phyloP scores from a whole-genome alignment of 2,329 filamentous ascomycete species.

The Blumeria hordei region DNA sequence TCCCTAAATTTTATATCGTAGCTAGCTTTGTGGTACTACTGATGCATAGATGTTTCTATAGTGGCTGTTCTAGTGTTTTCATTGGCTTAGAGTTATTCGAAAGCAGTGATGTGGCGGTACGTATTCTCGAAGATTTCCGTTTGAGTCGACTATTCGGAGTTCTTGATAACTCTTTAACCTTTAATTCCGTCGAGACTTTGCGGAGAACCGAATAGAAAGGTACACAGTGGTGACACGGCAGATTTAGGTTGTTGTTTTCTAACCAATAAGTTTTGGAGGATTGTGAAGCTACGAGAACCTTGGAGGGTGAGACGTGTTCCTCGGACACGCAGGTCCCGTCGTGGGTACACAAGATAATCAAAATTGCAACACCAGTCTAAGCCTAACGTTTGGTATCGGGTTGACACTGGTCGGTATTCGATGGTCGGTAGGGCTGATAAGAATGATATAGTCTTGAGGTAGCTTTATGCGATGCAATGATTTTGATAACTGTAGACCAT shows the following conservation, averaged over 20 bases:
- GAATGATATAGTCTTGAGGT: background rate
- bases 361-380: background rate
- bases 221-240: conserved; percentile 13
- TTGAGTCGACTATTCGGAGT: too few species aligned
- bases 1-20: background rate
- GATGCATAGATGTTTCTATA: background rate
- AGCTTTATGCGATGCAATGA: background rate
- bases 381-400: background rate
- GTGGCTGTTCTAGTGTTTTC: too few species aligned
- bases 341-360: background rate
- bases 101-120: too few species aligned
- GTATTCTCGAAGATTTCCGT: too few species aligned
- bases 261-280: conserved; percentile 10
- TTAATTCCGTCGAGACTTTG: background rate
- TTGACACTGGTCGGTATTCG: background rate
- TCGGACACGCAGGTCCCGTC: background rate
- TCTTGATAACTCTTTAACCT: too few species aligned
- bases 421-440: background rate
- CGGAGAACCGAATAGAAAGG: conserved; percentile 2
- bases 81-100: too few species aligned
- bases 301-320: conserved; percentile 8
- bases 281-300: conserved; percentile 7
- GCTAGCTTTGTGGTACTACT: background rate
- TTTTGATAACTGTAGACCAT: background rate
- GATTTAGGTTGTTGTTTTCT: conserved; percentile 10